Base-by-base conservation (phyloP, 805 yeast species). In the Starmerella lactis-condensi region DNA sequence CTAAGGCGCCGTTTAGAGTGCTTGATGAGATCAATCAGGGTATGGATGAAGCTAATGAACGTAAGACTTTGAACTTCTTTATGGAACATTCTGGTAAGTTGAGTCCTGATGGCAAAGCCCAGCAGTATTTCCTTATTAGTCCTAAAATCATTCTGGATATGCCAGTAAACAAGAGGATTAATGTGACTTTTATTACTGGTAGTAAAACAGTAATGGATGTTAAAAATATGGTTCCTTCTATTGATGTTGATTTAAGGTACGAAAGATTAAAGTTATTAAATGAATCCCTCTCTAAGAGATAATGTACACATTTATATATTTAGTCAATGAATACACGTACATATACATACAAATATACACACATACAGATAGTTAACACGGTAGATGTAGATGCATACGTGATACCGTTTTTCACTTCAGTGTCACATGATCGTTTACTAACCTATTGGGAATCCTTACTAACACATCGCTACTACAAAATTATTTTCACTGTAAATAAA, bases 11-110 rank as follows among this genome's bases (percentile, higher is more conserved):
- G 7, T 81, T 89, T 47, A 62, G 96, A 48, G 83, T 85, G 3
- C 94, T 89, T 6, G 99, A 89, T 55, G 99, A 89, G 59, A 91
- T 89, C 39, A 89, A 89, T 51, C 99, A 89, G 57, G 99, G 98
- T 42, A 83, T 89, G 96, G 99, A 89, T 56, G 76, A 91, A 9
- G 68, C 68, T 37, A 89, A 89, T 48, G 98, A 89, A 53, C 67
- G 83, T 39, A 62, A 69, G 56, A 83, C 89, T 2, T 94, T 85
- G 50, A 66, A 68, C 39, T 68, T 78, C 39, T 72, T 89, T 64
- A 93, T 85, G 1, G 71, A 75, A 33, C 72, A 75, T 28, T 85
- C 95, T 0, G 78, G 93, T 48, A 54, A 57, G 4, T 13, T 14
- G 60, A 65, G 37, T 43, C 16, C 16, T 3, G 27, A 17, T 8